phyloP scores from a whole-genome alignment of 352 stramenopile species.

The Discostella stelligera region DNA sequence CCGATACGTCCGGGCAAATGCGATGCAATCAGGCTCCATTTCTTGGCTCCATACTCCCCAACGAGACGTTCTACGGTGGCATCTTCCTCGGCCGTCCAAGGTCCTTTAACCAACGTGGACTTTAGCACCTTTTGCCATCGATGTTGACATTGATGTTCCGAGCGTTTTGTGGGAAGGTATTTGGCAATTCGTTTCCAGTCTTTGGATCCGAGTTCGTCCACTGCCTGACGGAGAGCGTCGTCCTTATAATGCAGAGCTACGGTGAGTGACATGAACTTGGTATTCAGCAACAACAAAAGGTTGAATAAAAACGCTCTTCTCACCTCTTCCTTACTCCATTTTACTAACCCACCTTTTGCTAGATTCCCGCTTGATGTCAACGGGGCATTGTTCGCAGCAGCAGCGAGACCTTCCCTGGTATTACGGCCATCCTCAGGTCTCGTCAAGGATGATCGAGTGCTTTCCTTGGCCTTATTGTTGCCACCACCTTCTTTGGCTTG shows the following conservation, averaged over 20 bases:
- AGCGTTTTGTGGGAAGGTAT: slow-evolving; percentile 49
- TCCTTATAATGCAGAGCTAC: slow-evolving; percentile 23
- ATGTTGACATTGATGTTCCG: slow-evolving; percentile 72
- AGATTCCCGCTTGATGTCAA: not conserved
- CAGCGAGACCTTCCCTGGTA: not conserved
- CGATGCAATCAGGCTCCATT: slow-evolving; percentile 91
- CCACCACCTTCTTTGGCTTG: not conserved
- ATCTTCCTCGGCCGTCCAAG: slow-evolving; percentile 83
- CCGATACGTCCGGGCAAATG: slow-evolving; percentile 90
- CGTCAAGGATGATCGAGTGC: not conserved
- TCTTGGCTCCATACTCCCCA: slow-evolving; percentile 72
- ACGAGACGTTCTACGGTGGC: slow-evolving; percentile 77
- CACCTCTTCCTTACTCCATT: slow-evolving; percentile 48
- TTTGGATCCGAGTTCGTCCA: slow-evolving; percentile 70
- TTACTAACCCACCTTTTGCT: slow-evolving; percentile 9
- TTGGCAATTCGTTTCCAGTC: slow-evolving; percentile 77
- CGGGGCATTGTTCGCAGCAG: not conserved
- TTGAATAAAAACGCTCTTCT: slow-evolving; percentile 4
- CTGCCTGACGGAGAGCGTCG: slow-evolving; percentile 33
- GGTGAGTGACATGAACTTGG: not conserved
- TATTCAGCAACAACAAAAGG: not conserved
- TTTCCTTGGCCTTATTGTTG: not conserved
- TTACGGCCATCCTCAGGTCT: not conserved
- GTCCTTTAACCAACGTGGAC: slow-evolving; percentile 76
- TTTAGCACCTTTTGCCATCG: slow-evolving; percentile 80